A percentile compares a stretch with the other conserved stretches of the same genome.
These are phyloP conservation scores for Ilex aquifolium DNA, from an alignment of 257 asterid genomes.

Conservation along the genomic window DNA sequence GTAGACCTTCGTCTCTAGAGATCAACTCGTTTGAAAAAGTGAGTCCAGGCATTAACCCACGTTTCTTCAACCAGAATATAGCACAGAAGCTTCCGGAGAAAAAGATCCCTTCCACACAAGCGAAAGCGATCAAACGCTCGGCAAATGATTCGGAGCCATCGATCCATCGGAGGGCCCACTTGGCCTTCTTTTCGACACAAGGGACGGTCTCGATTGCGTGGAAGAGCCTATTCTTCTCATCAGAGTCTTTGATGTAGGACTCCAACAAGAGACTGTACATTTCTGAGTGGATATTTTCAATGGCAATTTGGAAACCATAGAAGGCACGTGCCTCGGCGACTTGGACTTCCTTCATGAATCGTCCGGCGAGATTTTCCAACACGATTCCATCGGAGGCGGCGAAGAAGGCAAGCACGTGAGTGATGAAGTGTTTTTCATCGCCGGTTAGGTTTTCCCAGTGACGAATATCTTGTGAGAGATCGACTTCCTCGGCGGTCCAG, in stretches of 20 bases:
- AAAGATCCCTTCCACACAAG: conserved; percentile 89
- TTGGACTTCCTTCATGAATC: conserved; percentile 94
- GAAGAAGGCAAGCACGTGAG: conserved; percentile 81
- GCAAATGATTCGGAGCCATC: conserved; percentile 81
- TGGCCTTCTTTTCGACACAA: conserved; percentile 74
- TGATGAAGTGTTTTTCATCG: conserved; percentile 76
- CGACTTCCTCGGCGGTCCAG: conserved; percentile 98
- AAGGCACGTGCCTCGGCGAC: conserved; percentile 95
- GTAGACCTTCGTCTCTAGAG: conserved; percentile 84
- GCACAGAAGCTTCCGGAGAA: conserved; percentile 93
- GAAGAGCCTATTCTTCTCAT: conserved; percentile 55
- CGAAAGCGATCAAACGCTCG: conserved; percentile 72
- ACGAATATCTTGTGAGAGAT: conserved; percentile 58
- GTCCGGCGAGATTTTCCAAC: conserved; percentile 83
- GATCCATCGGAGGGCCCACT: conserved; percentile 92
- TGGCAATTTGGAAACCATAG: conserved; percentile 90
- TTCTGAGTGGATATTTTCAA: conserved; percentile 94
- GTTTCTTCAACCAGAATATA: conserved; percentile 80
- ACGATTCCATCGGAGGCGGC: conserved; percentile 98
- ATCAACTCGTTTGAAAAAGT: conserved; percentile 81
- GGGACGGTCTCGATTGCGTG: conserved; percentile 84
- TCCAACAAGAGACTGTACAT: conserved; percentile 83
- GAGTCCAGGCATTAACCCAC: conserved; percentile 85
- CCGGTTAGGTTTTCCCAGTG: conserved; percentile 63
- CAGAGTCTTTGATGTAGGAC: conserved; percentile 67